A percentile compares a stretch with the other conserved stretches of the same genome.
Evolutionary conservation across 768 basidiomycete genomes (phyloP).

Genomic region (Daedalea quercina): DNA sequence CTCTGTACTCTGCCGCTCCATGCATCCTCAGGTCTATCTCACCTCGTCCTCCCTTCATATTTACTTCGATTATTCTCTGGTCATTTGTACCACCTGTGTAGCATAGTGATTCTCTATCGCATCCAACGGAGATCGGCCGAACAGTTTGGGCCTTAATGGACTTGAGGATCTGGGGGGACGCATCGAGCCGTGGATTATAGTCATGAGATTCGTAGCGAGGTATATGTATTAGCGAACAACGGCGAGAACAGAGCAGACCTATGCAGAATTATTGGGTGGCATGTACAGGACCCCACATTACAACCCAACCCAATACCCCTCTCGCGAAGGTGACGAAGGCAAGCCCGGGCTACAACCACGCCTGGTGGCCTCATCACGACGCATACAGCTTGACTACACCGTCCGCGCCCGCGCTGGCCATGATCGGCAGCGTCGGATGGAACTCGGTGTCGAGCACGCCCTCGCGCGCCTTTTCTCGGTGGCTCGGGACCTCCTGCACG

Average conservation of each 20-base stretch:
- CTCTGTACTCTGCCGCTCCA: too few relatives aligned
- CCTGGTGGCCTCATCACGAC: conserved; percentile 51
- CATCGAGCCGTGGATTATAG: background rate
- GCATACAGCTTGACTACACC: conserved; percentile 90
- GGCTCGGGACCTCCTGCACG: conserved; percentile 83
- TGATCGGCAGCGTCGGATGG: conserved; percentile 75
- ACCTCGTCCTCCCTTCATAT: too few relatives aligned
- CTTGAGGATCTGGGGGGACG: too few relatives aligned
- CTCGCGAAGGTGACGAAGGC: background rate
- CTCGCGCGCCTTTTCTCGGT: conserved; percentile 85
- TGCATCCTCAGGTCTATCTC: too few relatives aligned
- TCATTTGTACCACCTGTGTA: background rate
- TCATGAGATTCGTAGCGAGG: conserved; percentile 22
- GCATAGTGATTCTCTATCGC: too few relatives aligned
- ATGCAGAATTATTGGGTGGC: background rate
- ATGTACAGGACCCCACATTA: background rate
- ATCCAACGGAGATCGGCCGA: too few relatives aligned
- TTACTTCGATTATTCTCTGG: too few relatives aligned
- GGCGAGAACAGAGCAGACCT: conserved; percentile 11
- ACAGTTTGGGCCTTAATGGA: too few relatives aligned
- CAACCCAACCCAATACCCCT: background rate
- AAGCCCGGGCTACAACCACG: background rate
- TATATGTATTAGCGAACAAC: conserved; percentile 22
- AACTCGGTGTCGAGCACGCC: conserved; percentile 87
- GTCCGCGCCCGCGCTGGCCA: conserved; percentile 95